These are phyloP conservation scores for Xylaria polymorpha DNA, from an alignment of 2,329 filamentous ascomycete genomes.

Conservation along the genomic window DNA sequence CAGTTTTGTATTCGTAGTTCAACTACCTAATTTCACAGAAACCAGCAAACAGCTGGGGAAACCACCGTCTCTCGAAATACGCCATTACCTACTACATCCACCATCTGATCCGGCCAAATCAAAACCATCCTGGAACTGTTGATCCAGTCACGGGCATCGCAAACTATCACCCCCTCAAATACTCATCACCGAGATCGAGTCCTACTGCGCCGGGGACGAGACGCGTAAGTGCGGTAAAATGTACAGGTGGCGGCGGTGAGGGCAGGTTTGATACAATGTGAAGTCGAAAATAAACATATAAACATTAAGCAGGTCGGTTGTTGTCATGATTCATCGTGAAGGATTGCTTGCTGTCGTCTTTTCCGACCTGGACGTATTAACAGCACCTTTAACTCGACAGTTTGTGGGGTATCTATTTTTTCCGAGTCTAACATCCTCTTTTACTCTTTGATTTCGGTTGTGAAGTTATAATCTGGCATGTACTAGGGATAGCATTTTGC, in stretches of 20 bases:
- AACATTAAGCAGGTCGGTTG: conserved; percentile 48
- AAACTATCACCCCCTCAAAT: conserved; percentile 33
- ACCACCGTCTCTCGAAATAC: conserved; percentile 22
- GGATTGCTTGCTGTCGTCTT: conserved; percentile 34
- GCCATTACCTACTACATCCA: conserved; percentile 29
- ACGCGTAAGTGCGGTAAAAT: conserved; percentile 45
- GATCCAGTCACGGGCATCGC: conserved; percentile 31
- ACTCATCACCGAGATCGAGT: conserved; percentile 31
- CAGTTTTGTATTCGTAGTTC: conserved; percentile 26
- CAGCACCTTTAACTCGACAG: conserved; percentile 33
- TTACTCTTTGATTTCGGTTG: conserved; percentile 15
- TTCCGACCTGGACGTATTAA: conserved; percentile 32
- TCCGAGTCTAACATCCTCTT: conserved; percentile 33
- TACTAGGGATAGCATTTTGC: conserved; percentile 23
- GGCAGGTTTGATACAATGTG: conserved; percentile 44
- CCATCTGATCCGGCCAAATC: conserved; percentile 30
- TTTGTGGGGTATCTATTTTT: conserved; percentile 46
- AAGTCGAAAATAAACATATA: conserved; percentile 49
- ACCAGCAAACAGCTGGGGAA: conserved; percentile 21
- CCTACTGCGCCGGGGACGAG: conserved; percentile 46
- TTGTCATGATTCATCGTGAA: conserved; percentile 36
- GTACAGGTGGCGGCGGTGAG: conserved; percentile 47
- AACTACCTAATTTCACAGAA: conserved; percentile 32
- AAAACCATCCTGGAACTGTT: conserved; percentile 26
- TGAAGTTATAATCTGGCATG: conserved; percentile 25